These are phyloP conservation scores for Gnaphalium uliginosum DNA, from an alignment of 129 eudicot species.

Conservation along the genomic window DNA sequence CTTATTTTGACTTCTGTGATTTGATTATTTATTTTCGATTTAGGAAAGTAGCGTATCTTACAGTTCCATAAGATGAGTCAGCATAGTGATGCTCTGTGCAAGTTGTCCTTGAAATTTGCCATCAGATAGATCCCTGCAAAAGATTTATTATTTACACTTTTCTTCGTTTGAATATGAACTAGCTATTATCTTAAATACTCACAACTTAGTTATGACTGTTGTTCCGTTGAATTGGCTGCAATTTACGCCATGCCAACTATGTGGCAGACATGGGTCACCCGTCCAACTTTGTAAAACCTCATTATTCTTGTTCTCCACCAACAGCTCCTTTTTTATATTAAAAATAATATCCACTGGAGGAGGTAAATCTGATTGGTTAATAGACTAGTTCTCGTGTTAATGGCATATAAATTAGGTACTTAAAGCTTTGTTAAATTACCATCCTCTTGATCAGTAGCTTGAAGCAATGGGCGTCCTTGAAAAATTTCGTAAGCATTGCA, in stretches of 20 bases:
- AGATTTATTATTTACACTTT: not conserved
- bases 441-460: conserved; percentile 50
- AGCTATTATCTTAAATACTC: conserved; percentile 25
- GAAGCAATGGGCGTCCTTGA: conserved; percentile 46
- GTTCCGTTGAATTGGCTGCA: conserved; percentile 46
- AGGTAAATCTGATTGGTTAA: conserved; percentile 6
- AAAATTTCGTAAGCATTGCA: conserved; percentile 65
- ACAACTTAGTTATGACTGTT: conserved; percentile 55
- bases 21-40: not conserved
- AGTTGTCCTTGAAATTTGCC: conserved; percentile 54
- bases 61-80: conserved; percentile 59
- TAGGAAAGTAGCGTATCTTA: conserved; percentile 28
- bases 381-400: conserved; percentile 13
- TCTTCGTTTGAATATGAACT: not conserved
- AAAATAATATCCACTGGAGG: conserved; percentile 48
- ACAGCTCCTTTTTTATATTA: conserved; percentile 51
- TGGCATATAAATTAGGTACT: conserved; percentile 5
- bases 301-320: conserved; percentile 44
- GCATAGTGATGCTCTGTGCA: conserved; percentile 55
- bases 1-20: not conserved
- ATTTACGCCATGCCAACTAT: conserved; percentile 60
- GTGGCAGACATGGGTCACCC: conserved; percentile 84
- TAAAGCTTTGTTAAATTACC: conserved; percentile 36
- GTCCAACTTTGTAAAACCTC: conserved; percentile 56
- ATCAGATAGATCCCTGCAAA: conserved; percentile 60